phyloP scores from a whole-genome alignment of 2,329 filamentous ascomycete genomes.

The Lasiodiplodia gonubiensis region DNA sequence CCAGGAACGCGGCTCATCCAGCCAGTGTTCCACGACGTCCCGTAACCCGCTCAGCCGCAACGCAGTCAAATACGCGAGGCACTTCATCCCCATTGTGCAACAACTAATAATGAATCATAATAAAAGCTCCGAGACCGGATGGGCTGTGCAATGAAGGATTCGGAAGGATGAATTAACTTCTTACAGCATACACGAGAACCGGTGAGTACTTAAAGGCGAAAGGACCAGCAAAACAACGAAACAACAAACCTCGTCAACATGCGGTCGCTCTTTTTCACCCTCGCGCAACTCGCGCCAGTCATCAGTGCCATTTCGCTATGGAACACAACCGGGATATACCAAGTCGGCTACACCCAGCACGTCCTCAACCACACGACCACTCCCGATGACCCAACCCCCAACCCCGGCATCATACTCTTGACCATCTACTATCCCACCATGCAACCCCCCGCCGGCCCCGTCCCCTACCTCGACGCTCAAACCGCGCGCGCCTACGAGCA shows the following conservation, averaged over 20 bases:
- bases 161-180: background rate
- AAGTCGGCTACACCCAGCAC: constrained; percentile 37
- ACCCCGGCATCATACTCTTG: constrained; percentile 34
- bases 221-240: background rate
- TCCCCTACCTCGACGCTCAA: constrained; percentile 35
- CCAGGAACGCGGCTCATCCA: too few species aligned
- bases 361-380: constrained; percentile 37
- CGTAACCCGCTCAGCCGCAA: too few species aligned
- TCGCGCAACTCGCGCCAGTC: background rate
- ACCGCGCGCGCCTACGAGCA: constrained; percentile 32
- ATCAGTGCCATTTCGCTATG: constrained; percentile 7
- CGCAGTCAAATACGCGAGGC: too few species aligned
- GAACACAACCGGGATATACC: constrained; percentile 34
- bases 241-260: background rate
- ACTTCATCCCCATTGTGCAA: too few species aligned
- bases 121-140: background rate
- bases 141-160: background rate
- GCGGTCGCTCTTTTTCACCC: background rate
- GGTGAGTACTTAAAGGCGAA: background rate
- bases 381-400: constrained; percentile 33
- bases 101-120: too few species aligned
- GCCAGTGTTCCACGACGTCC: too few species aligned
- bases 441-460: constrained; percentile 30
- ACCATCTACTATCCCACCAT: constrained; percentile 39
- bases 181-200: background rate